Percentiles rank a stretch among this genome's conserved stretches.
These are phyloP conservation scores for Venturia nashicola DNA, from an alignment of 2,329 filamentous ascomycete genomes.

Conservation along the genomic window DNA sequence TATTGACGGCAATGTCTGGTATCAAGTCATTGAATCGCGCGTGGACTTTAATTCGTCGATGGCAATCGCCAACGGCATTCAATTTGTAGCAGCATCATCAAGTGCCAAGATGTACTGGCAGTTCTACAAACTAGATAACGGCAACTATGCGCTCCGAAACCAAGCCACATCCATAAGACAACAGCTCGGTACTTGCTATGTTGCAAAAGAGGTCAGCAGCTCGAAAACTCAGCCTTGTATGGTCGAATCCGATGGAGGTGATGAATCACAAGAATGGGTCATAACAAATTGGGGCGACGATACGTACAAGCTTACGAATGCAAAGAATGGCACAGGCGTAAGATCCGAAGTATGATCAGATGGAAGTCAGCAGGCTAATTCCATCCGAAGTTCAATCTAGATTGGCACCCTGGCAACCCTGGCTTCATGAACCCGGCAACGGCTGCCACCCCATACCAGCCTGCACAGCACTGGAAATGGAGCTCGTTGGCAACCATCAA, in stretches of 20 bases:
- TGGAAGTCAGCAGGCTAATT: background rate
- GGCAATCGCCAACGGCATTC: background rate
- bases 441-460: background rate
- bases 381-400: background rate
- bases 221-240: slow-evolving; percentile 5
- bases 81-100: background rate
- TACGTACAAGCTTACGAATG: slow-evolving; percentile 5
- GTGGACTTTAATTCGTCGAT: slow-evolving; percentile 8
- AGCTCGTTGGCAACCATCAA: slow-evolving; percentile 1
- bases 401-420: slow-evolving; percentile 2
- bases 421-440: background rate
- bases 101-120: slow-evolving; percentile 2
- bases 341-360: background rate
- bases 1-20: slow-evolving; percentile 9
- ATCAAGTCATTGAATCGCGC: slow-evolving; percentile 2
- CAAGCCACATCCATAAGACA: background rate
- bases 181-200: slow-evolving; percentile 8
- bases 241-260: background rate
- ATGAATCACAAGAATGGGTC: slow-evolving; percentile 5
- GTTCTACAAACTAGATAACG: background rate
- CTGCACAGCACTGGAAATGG: slow-evolving; percentile 6
- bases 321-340: slow-evolving; percentile 3
- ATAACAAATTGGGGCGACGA: slow-evolving; percentile 4
- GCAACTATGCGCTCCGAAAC: background rate
- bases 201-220: background rate